Evolutionary conservation across 78 protist species (phyloP), one percentile per base, ranked within the genome.

Genomic region (Tieghemostelium lacteum): DNA sequence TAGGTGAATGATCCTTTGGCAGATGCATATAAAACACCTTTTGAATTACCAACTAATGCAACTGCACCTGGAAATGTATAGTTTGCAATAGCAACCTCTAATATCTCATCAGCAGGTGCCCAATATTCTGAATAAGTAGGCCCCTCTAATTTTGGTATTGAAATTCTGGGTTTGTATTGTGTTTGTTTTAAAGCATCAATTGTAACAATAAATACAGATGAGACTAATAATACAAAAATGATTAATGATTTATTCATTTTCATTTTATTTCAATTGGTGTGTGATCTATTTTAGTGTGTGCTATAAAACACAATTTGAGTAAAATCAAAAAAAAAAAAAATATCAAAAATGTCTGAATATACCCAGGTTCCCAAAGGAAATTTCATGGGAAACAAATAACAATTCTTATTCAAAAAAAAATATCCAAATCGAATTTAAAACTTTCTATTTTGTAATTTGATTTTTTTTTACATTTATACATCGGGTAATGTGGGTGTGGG

Each of bases 41-140:
- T 71, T 49, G 39, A 3, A 49, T 70, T 75, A 40, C 87, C 92
- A 22, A 86, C 83, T 7, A 86, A 28, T 17, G 92, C 92, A 28
- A 75, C 86, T 31, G 73, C 55, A 45, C 92, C 92, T 52, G 92
- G 92, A n/a, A 75, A 86, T 5, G 86, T 54, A 26, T 75, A 73
- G 66, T 86, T 66, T 17, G 3, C 7, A 62, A 86, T 45, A 7
- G 78, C 80, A 17, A 14, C 37, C 20, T 75, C 74, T 20, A 86
- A 57, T 14, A 86, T 61, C 8, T 16, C 19, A 55, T 42, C 65
- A 20, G 66, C 72, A 7, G 50, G 52, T 1, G 20, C 37, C 92
- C 92, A 86, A 19, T 49, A 7, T 33, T 19, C 49, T 4, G 73
- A n/a, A 29, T 24, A 0, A 1, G 31, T 28, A 3, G 40, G 22